Conservation (phyloP, 495 filamentous ascomycete genomes). For the Aspergillus coremiiformis region DNA sequence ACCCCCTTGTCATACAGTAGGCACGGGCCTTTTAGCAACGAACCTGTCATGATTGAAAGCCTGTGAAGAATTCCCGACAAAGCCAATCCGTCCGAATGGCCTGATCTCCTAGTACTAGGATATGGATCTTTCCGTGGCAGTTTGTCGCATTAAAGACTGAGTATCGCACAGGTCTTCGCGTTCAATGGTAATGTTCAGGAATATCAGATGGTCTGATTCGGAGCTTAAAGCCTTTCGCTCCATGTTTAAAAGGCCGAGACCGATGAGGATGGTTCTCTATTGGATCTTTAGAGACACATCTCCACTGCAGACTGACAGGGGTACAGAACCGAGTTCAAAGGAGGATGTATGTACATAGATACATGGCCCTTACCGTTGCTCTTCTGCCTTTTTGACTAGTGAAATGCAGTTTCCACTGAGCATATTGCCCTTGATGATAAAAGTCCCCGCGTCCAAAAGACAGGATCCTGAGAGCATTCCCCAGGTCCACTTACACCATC, state of each 20-base stretch:
- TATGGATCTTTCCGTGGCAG: neutral
- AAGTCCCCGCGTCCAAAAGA: no score
- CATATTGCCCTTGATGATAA: no score
- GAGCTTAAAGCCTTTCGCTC: neutral
- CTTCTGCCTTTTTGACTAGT: neutral
- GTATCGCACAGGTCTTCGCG: no score
- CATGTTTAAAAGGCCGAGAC: neutral
- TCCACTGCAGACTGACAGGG: neutral
- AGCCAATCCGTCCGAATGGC: neutral
- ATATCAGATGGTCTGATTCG: neutral
- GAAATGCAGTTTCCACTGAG: neutral
- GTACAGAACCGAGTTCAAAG: neutral
- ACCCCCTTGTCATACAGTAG: neutral
- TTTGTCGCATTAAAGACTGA: neutral
- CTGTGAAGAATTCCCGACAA: neutral
- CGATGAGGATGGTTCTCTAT: neutral
- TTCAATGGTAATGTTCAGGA: no score
- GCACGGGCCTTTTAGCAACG: neutral
- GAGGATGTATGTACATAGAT: no score
- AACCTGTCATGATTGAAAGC: neutral
- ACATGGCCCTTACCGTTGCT: no score
- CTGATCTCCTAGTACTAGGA: no score
- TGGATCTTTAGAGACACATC: neutral
- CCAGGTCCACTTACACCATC: no score
- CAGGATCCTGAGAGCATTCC: no score